These are phyloP conservation scores for Volvox reticuliferus DNA, from an alignment of 139 green algal genomes.

Conservation along the genomic window DNA sequence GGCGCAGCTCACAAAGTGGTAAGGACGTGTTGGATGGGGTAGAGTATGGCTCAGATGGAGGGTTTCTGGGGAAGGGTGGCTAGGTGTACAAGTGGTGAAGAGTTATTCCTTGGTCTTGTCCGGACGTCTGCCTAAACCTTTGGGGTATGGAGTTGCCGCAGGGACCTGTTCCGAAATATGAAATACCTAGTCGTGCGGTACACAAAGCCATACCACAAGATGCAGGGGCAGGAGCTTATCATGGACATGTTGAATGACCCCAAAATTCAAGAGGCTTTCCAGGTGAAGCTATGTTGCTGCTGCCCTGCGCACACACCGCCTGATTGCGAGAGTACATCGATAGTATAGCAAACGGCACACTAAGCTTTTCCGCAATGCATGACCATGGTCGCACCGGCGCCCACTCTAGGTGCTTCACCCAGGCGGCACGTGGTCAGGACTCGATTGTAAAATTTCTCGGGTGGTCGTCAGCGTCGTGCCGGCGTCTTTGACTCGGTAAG, in stretches of 20 bases:
- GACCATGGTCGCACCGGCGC: not conserved
- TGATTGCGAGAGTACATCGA: too few relatives aligned
- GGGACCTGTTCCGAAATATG: constrained; percentile 55
- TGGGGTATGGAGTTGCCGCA: constrained; percentile 11
- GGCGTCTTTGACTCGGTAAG: constrained; percentile 51
- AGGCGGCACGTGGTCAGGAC: constrained; percentile 26
- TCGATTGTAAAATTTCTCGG: not conserved
- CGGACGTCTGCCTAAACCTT: too few relatives aligned
- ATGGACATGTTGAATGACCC: constrained; percentile 65
- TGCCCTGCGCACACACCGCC: too few relatives aligned
- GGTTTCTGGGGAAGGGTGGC: too few relatives aligned
- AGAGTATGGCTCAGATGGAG: too few relatives aligned
- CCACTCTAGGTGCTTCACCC: constrained; percentile 47
- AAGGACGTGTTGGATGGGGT: not conserved
- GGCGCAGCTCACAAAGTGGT: constrained; percentile 63
- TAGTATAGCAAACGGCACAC: too few relatives aligned
- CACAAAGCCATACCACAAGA: constrained; percentile 71
- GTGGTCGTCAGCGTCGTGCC: constrained; percentile 47
- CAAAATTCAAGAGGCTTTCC: constrained; percentile 49
- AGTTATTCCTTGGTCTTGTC: too few relatives aligned
- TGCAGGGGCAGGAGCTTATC: constrained; percentile 60
- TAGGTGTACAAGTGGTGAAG: too few relatives aligned
- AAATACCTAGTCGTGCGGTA: constrained; percentile 61
- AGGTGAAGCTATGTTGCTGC: constrained; percentile 31
- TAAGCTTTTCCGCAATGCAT: too few relatives aligned